phyloP scores from a whole-genome alignment of 1,284 basidiomycete genomes.

The Pholiota adiposa region DNA sequence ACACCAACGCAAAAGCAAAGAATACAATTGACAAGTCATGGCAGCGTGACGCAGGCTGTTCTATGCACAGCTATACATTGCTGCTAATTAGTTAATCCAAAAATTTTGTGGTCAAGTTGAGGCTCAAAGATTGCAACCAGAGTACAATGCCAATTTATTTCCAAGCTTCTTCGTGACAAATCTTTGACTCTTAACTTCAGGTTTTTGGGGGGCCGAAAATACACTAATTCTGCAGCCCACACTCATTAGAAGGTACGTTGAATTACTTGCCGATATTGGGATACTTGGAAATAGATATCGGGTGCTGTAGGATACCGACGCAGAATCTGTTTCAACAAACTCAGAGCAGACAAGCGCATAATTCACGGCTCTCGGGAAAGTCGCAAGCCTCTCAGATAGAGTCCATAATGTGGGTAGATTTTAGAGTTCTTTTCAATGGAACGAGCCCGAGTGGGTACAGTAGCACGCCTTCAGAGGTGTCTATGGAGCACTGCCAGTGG shows the following conservation, averaged over 20 bases:
- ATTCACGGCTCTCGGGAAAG: no score
- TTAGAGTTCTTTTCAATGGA: background rate
- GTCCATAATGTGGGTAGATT: no score
- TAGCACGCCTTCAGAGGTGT: background rate
- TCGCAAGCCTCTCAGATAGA: no score
- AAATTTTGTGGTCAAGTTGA: background rate
- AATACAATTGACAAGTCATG: no score
- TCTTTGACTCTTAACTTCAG: background rate
- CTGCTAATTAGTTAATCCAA: no score
- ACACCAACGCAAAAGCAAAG: no score
- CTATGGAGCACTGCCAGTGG: background rate
- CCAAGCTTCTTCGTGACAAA: background rate
- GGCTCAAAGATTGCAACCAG: no score
- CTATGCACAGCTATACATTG: no score
- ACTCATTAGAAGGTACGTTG: background rate
- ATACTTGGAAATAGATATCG: background rate
- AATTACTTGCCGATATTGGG: no score
- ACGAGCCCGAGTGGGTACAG: background rate
- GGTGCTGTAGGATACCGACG: background rate
- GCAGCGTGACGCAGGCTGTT: no score
- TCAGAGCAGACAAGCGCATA: no score
- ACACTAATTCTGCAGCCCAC: background rate
- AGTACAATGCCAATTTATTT: background rate
- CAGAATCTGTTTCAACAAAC: background rate
- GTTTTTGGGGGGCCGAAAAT: no score